These are phyloP conservation scores for Dactylonectria macrodidyma DNA, from an alignment of 2,329 filamentous ascomycete species.

Conservation along the genomic window DNA sequence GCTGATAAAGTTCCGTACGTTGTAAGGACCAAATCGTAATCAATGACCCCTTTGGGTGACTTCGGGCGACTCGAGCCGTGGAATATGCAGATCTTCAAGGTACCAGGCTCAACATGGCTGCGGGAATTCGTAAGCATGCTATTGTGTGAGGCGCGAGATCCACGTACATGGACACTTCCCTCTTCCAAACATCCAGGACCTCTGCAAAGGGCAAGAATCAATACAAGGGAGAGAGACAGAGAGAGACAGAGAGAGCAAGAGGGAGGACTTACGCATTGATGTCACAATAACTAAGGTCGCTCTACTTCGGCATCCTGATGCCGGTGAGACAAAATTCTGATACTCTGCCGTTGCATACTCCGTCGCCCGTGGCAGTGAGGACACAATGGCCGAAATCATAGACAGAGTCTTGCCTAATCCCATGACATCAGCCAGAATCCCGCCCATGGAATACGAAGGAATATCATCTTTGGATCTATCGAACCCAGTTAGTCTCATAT, in stretches of 20 bases:
- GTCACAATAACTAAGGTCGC: slow-evolving; percentile 2
- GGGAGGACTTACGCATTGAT: slow-evolving; percentile 9
- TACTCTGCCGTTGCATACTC: rapidly evolving
- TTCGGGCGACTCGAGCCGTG: not conserved
- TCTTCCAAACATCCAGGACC: slow-evolving; percentile 20
- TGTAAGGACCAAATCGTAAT: not conserved
- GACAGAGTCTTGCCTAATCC: slow-evolving; percentile 6
- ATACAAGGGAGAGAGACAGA: not conserved
- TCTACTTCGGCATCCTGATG: rapidly evolving
- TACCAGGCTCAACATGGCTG: not conserved
- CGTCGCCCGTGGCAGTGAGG: rapidly evolving
- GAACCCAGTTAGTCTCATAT: not conserved
- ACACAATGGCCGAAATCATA: slow-evolving; percentile 14
- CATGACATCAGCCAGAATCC: slow-evolving; percentile 20
- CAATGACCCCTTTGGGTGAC: rapidly evolving
- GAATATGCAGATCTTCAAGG: rapidly evolving
- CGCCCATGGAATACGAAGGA: not conserved
- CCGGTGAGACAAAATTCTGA: rapidly evolving
- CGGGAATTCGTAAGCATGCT: rapidly evolving
- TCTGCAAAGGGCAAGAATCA: slow-evolving; percentile 2
- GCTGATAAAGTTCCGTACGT: not conserved
- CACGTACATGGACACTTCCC: not conserved
- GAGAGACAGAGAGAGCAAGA: too few relatives aligned
- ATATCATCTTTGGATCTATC: not conserved
- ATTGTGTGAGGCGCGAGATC: rapidly evolving